Conservation (phyloP, 2,329 filamentous ascomycete species). For the Phaeosphaeriaceae sp. region DNA sequence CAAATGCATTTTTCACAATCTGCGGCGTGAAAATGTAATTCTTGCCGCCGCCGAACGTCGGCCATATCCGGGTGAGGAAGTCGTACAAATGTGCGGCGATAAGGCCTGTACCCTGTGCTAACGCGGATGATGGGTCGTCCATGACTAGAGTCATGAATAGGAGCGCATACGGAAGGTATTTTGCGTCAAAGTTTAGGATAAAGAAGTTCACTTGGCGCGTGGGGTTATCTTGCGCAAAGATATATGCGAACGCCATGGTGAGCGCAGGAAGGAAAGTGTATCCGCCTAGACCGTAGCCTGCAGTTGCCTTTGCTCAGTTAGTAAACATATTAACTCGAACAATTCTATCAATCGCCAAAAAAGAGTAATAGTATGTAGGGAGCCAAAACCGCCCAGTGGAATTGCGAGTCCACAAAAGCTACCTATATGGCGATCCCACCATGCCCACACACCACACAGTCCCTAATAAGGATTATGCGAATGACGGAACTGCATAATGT, state of each 20-base stretch:
- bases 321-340: slow-evolving; percentile 22
- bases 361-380: slow-evolving; percentile 63
- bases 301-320: slow-evolving; percentile 56
- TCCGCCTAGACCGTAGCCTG: slow-evolving; percentile 59
- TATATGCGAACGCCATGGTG: slow-evolving; percentile 82
- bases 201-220: slow-evolving; percentile 78
- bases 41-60: slow-evolving; percentile 81
- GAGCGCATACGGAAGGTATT: slow-evolving; percentile 81
- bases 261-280: slow-evolving; percentile 65
- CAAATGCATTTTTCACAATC: slow-evolving; percentile 72
- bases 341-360: slow-evolving; percentile 9
- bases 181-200: slow-evolving; percentile 82
- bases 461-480: slow-evolving; percentile 56
- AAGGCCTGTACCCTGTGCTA: slow-evolving; percentile 77
- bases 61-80: slow-evolving; percentile 87
- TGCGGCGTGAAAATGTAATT: slow-evolving; percentile 78
- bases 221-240: slow-evolving; percentile 83
- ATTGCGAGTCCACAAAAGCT: slow-evolving; percentile 61
- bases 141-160: slow-evolving; percentile 76
- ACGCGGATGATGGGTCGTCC: slow-evolving; percentile 61
- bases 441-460: slow-evolving; percentile 56
- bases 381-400: slow-evolving; percentile 65
- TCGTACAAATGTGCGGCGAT: slow-evolving; percentile 88
- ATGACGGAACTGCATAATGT: slow-evolving; percentile 57
- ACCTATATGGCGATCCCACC: slow-evolving; percentile 61